Evolutionary conservation across 306 rosid species (phyloP).

Genomic region (Acmispon strigosus): DNA sequence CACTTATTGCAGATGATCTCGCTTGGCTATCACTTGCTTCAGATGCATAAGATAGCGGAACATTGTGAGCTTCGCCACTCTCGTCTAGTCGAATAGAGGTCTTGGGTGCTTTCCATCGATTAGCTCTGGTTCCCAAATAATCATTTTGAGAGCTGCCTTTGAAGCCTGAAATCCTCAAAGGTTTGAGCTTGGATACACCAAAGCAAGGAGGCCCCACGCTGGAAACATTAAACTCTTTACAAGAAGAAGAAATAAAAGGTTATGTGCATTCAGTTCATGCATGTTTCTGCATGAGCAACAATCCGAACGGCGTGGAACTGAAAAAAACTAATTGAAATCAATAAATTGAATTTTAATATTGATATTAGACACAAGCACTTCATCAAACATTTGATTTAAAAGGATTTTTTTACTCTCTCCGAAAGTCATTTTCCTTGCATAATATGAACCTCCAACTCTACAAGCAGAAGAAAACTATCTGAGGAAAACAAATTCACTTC

Average conservation of each 20-base stretch:
- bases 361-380: background rate
- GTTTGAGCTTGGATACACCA: conserved; percentile 48
- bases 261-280: conserved; percentile 2
- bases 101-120: conserved; percentile 52
- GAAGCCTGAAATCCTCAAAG: conserved; percentile 67
- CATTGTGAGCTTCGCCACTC: conserved; percentile 52
- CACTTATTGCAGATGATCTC: conserved; percentile 58
- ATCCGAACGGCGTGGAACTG: background rate
- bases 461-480: background rate
- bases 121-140: conserved; percentile 50
- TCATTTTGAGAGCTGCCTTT: conserved; percentile 58
- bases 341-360: background rate
- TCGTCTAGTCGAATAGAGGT: conserved; percentile 66
- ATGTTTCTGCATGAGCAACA: background rate
- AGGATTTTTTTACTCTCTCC: conserved; percentile 4
- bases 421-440: background rate
- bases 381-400: conserved; percentile 10
- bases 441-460: background rate
- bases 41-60: conserved; percentile 70
- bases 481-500: background rate
- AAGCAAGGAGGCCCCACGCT: conserved; percentile 73
- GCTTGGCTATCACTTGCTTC: conserved; percentile 47
- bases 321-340: background rate
- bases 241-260: conserved; percentile 10
- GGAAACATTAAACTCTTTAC: conserved; percentile 46